Conservation (phyloP, 208 protist genomes). For the Acanthamoeba polyphaga region DNA sequence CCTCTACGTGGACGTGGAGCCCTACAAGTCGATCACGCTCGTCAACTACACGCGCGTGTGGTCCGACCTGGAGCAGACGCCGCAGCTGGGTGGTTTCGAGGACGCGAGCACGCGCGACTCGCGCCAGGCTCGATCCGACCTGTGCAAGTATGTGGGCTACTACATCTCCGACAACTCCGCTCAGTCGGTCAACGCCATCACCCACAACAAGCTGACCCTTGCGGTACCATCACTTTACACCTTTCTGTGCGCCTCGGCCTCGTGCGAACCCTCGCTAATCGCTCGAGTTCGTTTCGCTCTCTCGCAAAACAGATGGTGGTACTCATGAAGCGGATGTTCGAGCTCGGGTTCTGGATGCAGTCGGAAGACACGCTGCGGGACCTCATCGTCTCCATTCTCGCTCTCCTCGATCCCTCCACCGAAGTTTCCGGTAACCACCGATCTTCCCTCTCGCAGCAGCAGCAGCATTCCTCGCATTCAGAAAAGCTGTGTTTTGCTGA, state of each 20-base stretch:
- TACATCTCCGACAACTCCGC: conserved; percentile 49
- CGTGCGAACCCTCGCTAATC: not conserved
- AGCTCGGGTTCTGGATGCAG: conserved; percentile 54
- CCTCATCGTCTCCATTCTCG: conserved; percentile 39
- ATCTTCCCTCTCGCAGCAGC: no score
- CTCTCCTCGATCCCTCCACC: conserved; percentile 57
- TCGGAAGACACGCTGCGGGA: conserved; percentile 21
- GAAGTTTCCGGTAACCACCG: conserved; percentile 1
- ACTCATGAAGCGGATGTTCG: conserved; percentile 63
- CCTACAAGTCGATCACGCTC: conserved; percentile 10
- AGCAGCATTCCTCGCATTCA: no score
- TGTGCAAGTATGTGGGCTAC: conserved; percentile 53
- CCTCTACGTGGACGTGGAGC: conserved; percentile 64
- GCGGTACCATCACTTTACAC: not conserved
- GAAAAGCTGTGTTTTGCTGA: not conserved
- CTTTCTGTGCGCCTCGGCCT: no score
- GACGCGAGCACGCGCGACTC: conserved; percentile 5
- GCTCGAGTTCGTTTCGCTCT: no score
- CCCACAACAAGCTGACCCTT: conserved; percentile 68
- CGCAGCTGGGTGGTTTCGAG: not conserved
- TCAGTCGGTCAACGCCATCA: conserved; percentile 17
- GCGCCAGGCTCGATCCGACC: not conserved
- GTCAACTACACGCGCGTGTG: conserved; percentile 73
- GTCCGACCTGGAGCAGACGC: conserved; percentile 28
- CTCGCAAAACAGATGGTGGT: conserved; percentile 30